A percentile compares a stretch with the other conserved stretches of the same genome.
Conservation (phyloP, 2,329 filamentous ascomycete genomes). For the Monosporascus sp. region DNA sequence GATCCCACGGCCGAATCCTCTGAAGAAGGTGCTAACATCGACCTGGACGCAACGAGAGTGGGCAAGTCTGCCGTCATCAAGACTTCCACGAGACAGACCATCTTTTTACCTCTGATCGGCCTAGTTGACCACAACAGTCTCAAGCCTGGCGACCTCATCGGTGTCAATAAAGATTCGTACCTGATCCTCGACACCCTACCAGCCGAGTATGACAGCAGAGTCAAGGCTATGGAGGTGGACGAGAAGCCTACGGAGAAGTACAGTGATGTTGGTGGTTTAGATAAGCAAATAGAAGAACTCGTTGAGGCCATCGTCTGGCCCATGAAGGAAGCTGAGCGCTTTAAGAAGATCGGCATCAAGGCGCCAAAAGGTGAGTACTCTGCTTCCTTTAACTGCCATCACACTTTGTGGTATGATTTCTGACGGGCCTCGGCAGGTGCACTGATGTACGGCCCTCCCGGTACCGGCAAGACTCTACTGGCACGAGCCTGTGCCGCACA, state of each 20-base stretch:
- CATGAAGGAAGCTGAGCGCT: conserved; percentile 98
- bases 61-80: conserved; percentile 99
- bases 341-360: conserved; percentile 99
- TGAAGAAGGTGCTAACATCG: conserved; percentile 97
- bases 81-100: conserved; percentile 96
- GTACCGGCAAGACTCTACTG: conserved; percentile 85
- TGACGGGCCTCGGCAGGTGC: conserved; percentile 56
- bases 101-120: conserved; percentile 95
- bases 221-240: conserved; percentile 99
- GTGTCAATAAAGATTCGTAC: conserved; percentile 99
- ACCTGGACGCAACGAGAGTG: conserved; percentile 90
- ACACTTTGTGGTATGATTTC: neutral
- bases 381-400: conserved; percentile 1
- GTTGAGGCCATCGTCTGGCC: conserved; percentile 99
- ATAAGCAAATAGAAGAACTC: conserved; percentile 98
- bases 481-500: conserved; percentile 95
- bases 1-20: conserved; percentile 94
- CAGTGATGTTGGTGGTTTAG: conserved; percentile 91
- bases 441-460: conserved; percentile 93
- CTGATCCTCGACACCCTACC: conserved; percentile 93
- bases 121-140: conserved; percentile 92
- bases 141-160: conserved; percentile 93
- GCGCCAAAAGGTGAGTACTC: conserved; percentile 79
- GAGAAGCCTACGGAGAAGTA: conserved; percentile 99
- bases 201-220: conserved; percentile 95